phyloP scores from a whole-genome alignment of 179 eudicot genomes.

The Silene coronaria region DNA sequence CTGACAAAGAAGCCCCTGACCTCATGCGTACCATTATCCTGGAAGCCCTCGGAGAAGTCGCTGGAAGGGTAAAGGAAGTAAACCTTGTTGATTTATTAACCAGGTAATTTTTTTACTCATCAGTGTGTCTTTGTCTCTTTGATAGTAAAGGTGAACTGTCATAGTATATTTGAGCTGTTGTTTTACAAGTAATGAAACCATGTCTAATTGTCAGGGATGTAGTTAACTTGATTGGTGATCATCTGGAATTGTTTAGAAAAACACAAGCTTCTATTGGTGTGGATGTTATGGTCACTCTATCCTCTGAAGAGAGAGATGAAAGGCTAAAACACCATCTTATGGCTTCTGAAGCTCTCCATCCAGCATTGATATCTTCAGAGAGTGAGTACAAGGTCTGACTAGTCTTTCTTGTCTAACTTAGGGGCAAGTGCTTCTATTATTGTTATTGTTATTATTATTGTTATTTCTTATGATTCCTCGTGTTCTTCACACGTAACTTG shows the following conservation, averaged over 20 bases:
- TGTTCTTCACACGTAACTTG: conserved; percentile 16
- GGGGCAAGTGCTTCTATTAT: background rate
- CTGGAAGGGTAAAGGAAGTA: conserved; percentile 73
- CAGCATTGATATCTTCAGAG: conserved; percentile 88
- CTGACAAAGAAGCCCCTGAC: conserved; percentile 90
- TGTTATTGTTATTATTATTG: background rate
- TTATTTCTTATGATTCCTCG: background rate
- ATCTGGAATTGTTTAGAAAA: conserved; percentile 80
- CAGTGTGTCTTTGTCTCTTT: background rate
- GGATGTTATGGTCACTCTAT: conserved; percentile 86
- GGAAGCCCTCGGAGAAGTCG: conserved; percentile 93
- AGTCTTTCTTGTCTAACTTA: conserved; percentile 20
- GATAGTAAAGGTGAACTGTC: background rate
- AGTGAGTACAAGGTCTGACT: conserved; percentile 94
- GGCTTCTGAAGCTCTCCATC: conserved; percentile 87
- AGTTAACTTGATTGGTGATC: conserved; percentile 80
- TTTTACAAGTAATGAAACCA: conserved; percentile 12
- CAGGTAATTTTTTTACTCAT: conserved; percentile 40
- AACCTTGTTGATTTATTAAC: conserved; percentile 93
- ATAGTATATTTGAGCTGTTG: background rate
- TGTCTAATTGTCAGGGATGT: conserved; percentile 63
- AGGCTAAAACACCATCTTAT: conserved; percentile 84
- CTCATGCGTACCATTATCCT: conserved; percentile 60
- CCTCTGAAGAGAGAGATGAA: conserved; percentile 96
- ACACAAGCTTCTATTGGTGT: conserved; percentile 86